Evolutionary conservation across 1,284 basidiomycete species (phyloP), one percentile per base, ranked within the genome.

Genomic region (Pyrrhoderma lamaoense): DNA sequence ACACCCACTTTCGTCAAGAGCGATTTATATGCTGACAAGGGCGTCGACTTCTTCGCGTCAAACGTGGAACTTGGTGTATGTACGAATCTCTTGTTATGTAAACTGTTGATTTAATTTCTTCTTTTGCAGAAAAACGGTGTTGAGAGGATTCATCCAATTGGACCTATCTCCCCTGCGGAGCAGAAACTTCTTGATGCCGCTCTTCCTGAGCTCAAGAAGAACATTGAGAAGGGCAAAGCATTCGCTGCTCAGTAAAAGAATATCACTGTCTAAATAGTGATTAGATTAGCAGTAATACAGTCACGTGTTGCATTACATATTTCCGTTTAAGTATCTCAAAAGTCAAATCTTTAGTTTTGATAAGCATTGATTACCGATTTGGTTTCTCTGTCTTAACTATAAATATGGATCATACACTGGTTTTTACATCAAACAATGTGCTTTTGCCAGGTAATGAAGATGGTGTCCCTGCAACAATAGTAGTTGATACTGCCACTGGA

Each of bases 161-260:
- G 93, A 47, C 61, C 74, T 37, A 65, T 96, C 62, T 77, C 86
- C 34, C 73, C 82, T 42, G 78, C 87, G 66, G 93, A 96, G 75
- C 68, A 94, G 77, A 82, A 85, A 68, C 79, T 95, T 56, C 73
- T 96, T 63, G 87, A 83, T 42, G 92, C 86, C 46, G 91, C 87
- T 76, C 68, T 95, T 65, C 91, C 92, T 57, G 92, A 94, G 66
- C 80, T 95, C 64, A 89, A 89, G 81, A 93, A 92, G 82, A 96
- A 96, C 83, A 94, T 97, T 64, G 83, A 89, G 71, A 95, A 93
- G 83, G 93, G 92, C 71, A 83, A 80, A 70, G 76, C 80, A 54
- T 93, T 95, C 63, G 86, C 83, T 63, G 61, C 62, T 49, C 52
- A 53, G 44, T 54, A 54, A 18, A 42, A 16, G 23, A 36, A n/a